Base-by-base conservation (phyloP, 345 rosid species). In the Citrus unshiu region DNA sequence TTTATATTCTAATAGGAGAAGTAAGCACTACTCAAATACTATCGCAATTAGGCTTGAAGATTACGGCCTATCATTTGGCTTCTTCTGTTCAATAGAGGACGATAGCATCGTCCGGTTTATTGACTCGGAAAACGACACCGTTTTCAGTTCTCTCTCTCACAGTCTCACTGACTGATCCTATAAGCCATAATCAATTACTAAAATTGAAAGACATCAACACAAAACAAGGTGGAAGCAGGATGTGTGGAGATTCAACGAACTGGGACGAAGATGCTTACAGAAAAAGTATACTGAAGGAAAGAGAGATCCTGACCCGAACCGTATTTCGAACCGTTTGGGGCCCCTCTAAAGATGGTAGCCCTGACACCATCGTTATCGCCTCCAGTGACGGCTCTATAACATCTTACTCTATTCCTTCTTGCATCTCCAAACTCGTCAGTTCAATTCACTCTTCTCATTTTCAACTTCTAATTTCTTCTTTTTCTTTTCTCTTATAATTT, bases 241-340 rank as follows among this genome's bases (percentile, higher is more conserved):
- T 91, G 95, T 85, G 85, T 74, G 88, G 90, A 65, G 95, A 93
- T 81, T 92, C 95, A 34, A 90, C 91, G 21, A 85, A 87, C 51
- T 96, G 99, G 98, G 90, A 94, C 78, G 97, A 91, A 74, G 85
- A 87, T 66, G 85, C 86, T 19, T 94, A 96, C 84, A 88, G 92
- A 82, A 91, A 89, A 72, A 81, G 88, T 84, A 86, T 94, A 37
- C 35, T 90, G 13, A 91, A 88, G 81, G 97, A 91, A 61, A 89
- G 94, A 81, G 97, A 91, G 80, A 66, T 88, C 70, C 87, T 82
- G 70, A 84, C 90, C 59, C 92, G 90, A 24, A 93, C 93, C 72
- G 95, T 93, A 0, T 95, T 93, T 79, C 83, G 97, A 79, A 89
- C 98, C 64, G 87, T 84, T 14, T 96, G 98, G 97, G 86, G 91